Conservation (phyloP, 164 flowering plant genomes). For the Vitis riparia region DNA sequence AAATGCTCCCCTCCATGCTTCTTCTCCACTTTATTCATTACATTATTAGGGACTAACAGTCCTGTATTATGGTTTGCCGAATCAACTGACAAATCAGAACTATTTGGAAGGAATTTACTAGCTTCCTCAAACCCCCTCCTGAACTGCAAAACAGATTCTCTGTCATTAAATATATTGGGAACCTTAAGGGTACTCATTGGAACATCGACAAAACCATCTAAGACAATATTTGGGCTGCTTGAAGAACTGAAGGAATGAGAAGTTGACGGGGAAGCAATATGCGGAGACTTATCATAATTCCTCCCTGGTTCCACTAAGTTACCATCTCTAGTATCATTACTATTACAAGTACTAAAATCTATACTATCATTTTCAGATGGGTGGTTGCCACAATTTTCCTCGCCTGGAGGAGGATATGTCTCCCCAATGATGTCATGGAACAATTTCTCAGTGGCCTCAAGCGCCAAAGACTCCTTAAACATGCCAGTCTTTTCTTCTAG, state of each 20-base stretch:
- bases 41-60: not conserved
- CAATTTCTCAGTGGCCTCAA: not conserved
- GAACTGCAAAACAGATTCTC: slow-evolving; percentile 15
- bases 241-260: not conserved
- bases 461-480: not conserved
- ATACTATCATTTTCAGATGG: too few species aligned
- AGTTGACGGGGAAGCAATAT: too few species aligned
- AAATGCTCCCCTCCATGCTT: not conserved
- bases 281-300: too few species aligned
- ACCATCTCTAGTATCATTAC: too few species aligned
- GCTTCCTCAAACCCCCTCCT: not conserved
- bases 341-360: too few species aligned
- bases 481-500: slow-evolving; percentile 1
- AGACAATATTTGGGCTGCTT: not conserved
- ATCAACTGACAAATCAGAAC: not conserved
- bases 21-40: slow-evolving; percentile 3
- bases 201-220: slow-evolving; percentile 9
- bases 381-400: too few species aligned
- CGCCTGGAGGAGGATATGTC: not conserved
- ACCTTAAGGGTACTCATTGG: slow-evolving; percentile 12
- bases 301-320: too few species aligned
- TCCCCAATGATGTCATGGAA: not conserved
- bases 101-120: not conserved
- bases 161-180: slow-evolving; percentile 12
- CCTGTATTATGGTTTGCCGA: not conserved